A percentile compares a stretch with the other conserved stretches of the same genome.
phyloP scores from a whole-genome alignment of 441 rosid species.

The Corymbia citriodora region DNA sequence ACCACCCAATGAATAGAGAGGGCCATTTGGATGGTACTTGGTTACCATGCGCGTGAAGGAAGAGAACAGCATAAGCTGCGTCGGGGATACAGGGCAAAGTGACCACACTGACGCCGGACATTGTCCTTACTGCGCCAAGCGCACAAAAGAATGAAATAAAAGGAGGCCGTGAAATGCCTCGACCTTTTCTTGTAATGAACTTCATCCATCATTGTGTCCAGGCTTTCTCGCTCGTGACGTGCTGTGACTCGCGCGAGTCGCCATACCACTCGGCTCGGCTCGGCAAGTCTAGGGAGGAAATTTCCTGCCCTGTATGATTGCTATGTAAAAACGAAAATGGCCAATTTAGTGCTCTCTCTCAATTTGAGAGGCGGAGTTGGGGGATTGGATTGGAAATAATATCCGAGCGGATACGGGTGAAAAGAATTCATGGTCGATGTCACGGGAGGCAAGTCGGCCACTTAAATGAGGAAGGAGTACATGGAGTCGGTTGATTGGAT shows the following conservation, averaged over 20 bases:
- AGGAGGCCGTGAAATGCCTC: background rate
- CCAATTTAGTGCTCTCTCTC: background rate
- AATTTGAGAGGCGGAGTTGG: background rate
- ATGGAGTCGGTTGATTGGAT: background rate
- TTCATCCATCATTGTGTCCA: background rate
- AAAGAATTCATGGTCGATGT: background rate
- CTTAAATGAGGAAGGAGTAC: constrained; percentile 1
- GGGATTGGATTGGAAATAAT: background rate
- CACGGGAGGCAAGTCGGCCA: constrained; percentile 9
- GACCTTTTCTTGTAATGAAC: background rate
- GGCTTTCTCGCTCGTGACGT: background rate
- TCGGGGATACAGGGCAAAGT: constrained; percentile 25
- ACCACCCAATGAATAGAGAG: background rate
- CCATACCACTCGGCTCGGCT: background rate
- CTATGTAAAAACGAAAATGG: background rate
- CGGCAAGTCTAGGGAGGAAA: background rate
- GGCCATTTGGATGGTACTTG: constrained; percentile 3
- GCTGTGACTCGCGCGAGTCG: background rate
- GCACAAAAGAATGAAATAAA: background rate
- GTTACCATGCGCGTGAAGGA: constrained; percentile 11
- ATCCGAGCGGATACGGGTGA: background rate
- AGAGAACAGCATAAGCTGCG: constrained; percentile 13
- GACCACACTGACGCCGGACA: constrained; percentile 10
- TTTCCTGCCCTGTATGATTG: background rate
- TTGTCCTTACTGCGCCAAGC: constrained; percentile 6